These are phyloP conservation scores for Mortierella antarctica DNA, from an alignment of 192 early-diverging fungal species.

Conservation along the genomic window DNA sequence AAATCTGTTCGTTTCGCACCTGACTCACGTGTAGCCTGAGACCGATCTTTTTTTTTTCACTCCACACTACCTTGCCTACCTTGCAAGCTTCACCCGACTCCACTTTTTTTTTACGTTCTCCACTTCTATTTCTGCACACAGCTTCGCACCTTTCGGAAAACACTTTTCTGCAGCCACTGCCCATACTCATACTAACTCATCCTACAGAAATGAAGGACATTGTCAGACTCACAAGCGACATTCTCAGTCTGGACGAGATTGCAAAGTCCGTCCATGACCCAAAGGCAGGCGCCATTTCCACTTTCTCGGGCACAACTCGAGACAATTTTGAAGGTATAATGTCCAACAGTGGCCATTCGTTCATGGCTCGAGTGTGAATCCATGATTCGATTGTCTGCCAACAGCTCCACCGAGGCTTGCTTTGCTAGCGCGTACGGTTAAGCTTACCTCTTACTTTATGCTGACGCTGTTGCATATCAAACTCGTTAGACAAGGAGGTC, in stretches of 20 bases:
- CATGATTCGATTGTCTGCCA: background rate
- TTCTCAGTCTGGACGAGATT: constrained; percentile 67
- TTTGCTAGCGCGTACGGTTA: constrained; percentile 6
- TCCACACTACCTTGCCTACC: background rate
- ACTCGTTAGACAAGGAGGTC: constrained; percentile 69
- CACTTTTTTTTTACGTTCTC: background rate
- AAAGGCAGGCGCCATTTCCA: constrained; percentile 87
- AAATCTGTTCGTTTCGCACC: too few relatives aligned
- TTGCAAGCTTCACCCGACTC: background rate
- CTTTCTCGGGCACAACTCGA: constrained; percentile 90
- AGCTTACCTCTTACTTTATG: background rate
- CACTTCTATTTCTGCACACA: background rate
- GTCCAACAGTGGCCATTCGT: background rate
- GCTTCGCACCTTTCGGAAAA: too few relatives aligned
- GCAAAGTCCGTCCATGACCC: constrained; percentile 73
- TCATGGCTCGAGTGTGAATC: background rate
- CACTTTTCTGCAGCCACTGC: too few relatives aligned
- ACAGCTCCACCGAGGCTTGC: constrained; percentile 1
- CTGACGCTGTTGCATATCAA: background rate
- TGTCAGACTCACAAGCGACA: constrained; percentile 67
- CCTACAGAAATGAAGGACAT: constrained; percentile 48
- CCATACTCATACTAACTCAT: too few relatives aligned
- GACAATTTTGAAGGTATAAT: constrained; percentile 80
- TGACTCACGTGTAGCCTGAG: background rate
- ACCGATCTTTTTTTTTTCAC: background rate